Conservation (phyloP, 768 basidiomycete species). For the Pulveroboletus sp. region DNA sequence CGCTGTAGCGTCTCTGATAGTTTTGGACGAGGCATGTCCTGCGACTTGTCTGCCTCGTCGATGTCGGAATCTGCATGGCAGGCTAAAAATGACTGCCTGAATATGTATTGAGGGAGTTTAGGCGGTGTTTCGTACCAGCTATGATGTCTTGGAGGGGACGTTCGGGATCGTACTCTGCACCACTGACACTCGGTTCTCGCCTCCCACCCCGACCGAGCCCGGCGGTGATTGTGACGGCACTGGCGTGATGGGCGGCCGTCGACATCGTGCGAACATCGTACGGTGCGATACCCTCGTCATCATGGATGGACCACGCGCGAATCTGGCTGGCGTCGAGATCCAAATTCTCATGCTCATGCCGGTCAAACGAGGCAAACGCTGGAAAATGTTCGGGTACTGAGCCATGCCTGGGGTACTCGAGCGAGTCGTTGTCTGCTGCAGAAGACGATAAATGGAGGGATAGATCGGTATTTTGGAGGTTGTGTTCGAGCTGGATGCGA, state of each 20-base stretch:
- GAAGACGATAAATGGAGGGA: constrained; percentile 67
- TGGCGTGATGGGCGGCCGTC: constrained; percentile 88
- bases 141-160: constrained; percentile 74
- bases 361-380: constrained; percentile 62
- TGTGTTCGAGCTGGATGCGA: constrained; percentile 77
- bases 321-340: constrained; percentile 51
- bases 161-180: constrained; percentile 85
- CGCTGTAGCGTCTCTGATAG: constrained; percentile 70
- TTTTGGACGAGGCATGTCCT: constrained; percentile 51
- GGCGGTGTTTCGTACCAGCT: constrained; percentile 40
- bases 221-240: constrained; percentile 80
- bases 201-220: constrained; percentile 57
- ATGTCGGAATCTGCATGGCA: constrained; percentile 47
- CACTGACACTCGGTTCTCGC: constrained; percentile 62
- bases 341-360: constrained; percentile 52
- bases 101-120: background rate
- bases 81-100: constrained; percentile 36
- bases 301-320: constrained; percentile 60
- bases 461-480: constrained; percentile 69
- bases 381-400: constrained; percentile 55
- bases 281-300: constrained; percentile 65
- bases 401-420: constrained; percentile 75
- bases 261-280: constrained; percentile 73
- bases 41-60: constrained; percentile 46
- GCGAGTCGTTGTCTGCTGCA: constrained; percentile 42